Evolutionary conservation across 2,329 filamentous ascomycete genomes (phyloP), one percentile per base, ranked within the genome.

Genomic region (Phialophora verrucosa): DNA sequence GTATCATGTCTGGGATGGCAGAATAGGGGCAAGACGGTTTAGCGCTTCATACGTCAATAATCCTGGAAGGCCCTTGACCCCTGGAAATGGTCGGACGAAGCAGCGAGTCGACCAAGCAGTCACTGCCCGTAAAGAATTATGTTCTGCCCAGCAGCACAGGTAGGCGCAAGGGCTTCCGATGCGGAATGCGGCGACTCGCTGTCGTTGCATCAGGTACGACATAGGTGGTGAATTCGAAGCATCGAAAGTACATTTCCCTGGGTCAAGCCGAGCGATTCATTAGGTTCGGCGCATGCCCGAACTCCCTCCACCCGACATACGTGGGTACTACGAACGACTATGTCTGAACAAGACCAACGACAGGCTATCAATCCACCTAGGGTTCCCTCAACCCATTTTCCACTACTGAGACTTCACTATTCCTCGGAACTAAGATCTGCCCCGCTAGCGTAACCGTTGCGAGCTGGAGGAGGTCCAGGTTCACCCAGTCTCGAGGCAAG

Each of bases 401-500:
- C 1, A 73, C 59, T 17, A 73, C 32, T 14, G 69, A 71, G 17
- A 75, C 71, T 62, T 75, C 73, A 8, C 5, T 6, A 31, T 31
- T 31, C 29, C 29, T 31, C 29, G 29, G 6, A 31, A 7, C 7
- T 6, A 75, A 59, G 11, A 75, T 69, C n/a, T 65, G 66, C 5
- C 72, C 73, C 25, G 72, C 65, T 1, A 55, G 27, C 11, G 64
- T 69, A 42, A 75, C 35, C 25, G 42, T 63, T 12, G 71, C 61
- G 50, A 75, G 59, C 20, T 70, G 54, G 31, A 75, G 20, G 8
- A 59, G 58, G 8, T 72, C 71, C 49, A 66, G 54, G 44, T 69
- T 70, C 7, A 75, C 57, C 75, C 75, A 76, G 65, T 76, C 27
- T 29, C 27, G 4, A 29, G 27, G 27, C 27, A 29, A 4, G 27